phyloP scores from a whole-genome alignment of 352 stramenopile species.

The Phytophthora pisi region DNA sequence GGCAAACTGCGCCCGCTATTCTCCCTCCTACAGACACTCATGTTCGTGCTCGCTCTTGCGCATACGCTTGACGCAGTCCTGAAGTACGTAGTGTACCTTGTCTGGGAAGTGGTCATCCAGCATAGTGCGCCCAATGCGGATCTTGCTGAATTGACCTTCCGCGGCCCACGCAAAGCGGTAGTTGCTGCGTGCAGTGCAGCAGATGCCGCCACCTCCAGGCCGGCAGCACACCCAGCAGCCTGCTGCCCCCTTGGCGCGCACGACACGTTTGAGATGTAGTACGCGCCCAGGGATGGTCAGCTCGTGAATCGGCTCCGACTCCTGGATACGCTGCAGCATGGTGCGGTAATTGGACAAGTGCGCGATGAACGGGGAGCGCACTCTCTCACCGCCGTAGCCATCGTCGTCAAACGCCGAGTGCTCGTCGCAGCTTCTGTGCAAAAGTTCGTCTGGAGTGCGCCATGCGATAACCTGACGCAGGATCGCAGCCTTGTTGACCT shows the following conservation, averaged over 20 bases:
- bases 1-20: constrained; percentile 5
- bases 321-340: constrained; percentile 86
- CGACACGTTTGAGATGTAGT: constrained; percentile 74
- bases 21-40: constrained; percentile 26
- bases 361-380: constrained; percentile 50
- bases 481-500: constrained; percentile 85
- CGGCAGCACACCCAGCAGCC: constrained; percentile 89
- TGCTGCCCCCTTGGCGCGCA: constrained; percentile 29
- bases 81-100: constrained; percentile 87
- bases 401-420: constrained; percentile 36
- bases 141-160: constrained; percentile 66
- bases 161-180: constrained; percentile 80
- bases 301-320: constrained; percentile 78
- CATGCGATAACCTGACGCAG: constrained; percentile 81
- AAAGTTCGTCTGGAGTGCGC: constrained; percentile 77
- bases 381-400: constrained; percentile 29
- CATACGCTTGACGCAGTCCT: constrained; percentile 75
- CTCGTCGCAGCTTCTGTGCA: constrained; percentile 42
- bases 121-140: constrained; percentile 85
- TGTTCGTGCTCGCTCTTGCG: constrained; percentile 41
- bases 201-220: constrained; percentile 72
- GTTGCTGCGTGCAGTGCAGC: constrained; percentile 82
- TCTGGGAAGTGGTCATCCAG: constrained; percentile 89
- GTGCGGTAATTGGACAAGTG: constrained; percentile 84
- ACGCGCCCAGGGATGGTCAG: constrained; percentile 79